Base-by-base conservation (phyloP, 2,329 filamentous ascomycete species). In the Pseudogymnoascus sp. region DNA sequence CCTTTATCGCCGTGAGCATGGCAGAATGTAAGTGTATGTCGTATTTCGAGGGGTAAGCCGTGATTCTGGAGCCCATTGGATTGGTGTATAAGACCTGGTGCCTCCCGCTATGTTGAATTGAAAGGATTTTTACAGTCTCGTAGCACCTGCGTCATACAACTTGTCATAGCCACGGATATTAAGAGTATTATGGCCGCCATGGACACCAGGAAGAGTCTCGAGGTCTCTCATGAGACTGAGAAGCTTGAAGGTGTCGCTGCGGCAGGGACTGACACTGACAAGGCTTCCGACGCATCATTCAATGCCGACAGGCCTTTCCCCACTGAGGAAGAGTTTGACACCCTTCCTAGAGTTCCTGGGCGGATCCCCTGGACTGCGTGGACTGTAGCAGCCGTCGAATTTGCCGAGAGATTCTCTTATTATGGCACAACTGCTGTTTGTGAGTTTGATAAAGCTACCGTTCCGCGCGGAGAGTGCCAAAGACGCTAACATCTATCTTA, bases 361-460 rank as follows among this genome's bases (percentile, higher is more conserved):
- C 80, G 79, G 72, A 84, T 91, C 66, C 84, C 85, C 61, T 87
- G 83, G 84, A 77, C 79, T 62, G 82, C 86, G 64, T 90, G 84
- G 76, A 87, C 85, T 31, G 83, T 91, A 65, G 86, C 86, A 47
- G 86, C 90, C 66, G 82, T 88, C 65, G 88, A 91, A 75, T 75
- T 89, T 64, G 89, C 86, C 76, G 88, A 90, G 76, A 85, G 88
- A 50, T 90, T 89, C 76, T 87, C 85, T 19, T 90, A 89, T 81
- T 90, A 90, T 70, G 88, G 88, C 61, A 86, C 85, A 4, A 82
- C 84, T 50, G 81, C 86, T 33, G 79, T 90, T 31, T 89, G 87
- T 82, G 76, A 64, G 78, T 76, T 63, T 29, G 4, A 61, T 21
- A 24, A 5, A 59, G 29, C 38, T 13, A 62, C 14, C 13, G 16